Percentiles rank a stretch among this genome's conserved stretches.
Evolutionary conservation across 441 rosid species (phyloP).

Genomic region (Pelargonium myrrhifolium): DNA sequence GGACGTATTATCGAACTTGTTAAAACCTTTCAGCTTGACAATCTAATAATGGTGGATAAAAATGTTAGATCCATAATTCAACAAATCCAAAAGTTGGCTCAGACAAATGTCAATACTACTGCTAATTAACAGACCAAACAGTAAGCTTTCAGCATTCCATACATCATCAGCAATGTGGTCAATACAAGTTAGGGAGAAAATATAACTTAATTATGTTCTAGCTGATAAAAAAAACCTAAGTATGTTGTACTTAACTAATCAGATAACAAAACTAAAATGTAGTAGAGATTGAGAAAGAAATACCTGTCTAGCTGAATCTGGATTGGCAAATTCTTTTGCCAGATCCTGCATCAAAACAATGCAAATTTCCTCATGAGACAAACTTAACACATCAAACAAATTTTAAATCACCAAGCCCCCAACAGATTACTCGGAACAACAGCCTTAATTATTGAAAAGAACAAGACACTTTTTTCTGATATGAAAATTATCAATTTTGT

Average conservation of each 20-base stretch:
- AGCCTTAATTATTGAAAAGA: too few species aligned
- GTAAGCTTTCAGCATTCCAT: too few species aligned
- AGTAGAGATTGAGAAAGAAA: neutral
- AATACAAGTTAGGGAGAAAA: neutral
- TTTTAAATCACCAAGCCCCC: too few species aligned
- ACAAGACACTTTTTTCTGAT: too few species aligned
- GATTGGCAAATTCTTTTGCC: slow-evolving; percentile 45
- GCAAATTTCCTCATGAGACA: neutral
- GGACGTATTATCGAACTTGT: slow-evolving; percentile 75
- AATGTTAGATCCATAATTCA: neutral
- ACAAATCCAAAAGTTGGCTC: neutral
- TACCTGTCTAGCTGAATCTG: slow-evolving; percentile 69
- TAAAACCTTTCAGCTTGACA: slow-evolving; percentile 71
- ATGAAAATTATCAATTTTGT: too few species aligned
- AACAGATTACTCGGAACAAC: neutral
- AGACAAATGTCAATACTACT: too few species aligned
- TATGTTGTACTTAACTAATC: too few species aligned
- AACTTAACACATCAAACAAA: neutral
- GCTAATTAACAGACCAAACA: neutral
- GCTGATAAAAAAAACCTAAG: too few species aligned
- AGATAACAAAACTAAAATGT: neutral
- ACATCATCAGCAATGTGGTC: neutral
- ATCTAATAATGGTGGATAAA: slow-evolving; percentile 32
- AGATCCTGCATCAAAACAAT: slow-evolving; percentile 42
- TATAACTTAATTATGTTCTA: neutral